These are phyloP conservation scores for Sungouiella thailandica DNA, from an alignment of 805 yeast species.

Conservation along the genomic window DNA sequence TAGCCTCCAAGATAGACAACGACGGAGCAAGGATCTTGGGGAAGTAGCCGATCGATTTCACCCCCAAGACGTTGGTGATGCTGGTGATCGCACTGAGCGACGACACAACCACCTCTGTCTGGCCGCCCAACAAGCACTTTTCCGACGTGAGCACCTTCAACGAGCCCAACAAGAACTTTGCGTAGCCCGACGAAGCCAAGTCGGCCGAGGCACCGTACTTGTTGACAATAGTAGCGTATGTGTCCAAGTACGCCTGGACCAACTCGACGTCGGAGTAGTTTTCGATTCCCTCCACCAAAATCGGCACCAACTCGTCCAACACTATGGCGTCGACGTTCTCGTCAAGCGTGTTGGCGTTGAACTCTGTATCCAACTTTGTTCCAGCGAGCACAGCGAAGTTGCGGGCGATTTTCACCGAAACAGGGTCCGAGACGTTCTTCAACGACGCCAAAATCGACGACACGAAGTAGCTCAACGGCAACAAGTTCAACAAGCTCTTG, in stretches of 20 bases:
- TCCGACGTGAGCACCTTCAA: constrained; percentile 46
- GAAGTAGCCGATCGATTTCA: constrained; percentile 77
- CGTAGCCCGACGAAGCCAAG: constrained; percentile 34
- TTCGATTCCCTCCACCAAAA: constrained; percentile 38
- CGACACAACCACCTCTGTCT: constrained; percentile 65
- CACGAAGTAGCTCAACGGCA: constrained; percentile 74
- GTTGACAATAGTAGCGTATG: constrained; percentile 56
- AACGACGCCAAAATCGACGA: constrained; percentile 47
- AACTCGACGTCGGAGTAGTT: constrained; percentile 42
- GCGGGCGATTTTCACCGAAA: constrained; percentile 51
- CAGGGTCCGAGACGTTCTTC: constrained; percentile 25
- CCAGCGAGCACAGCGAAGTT: constrained; percentile 61
- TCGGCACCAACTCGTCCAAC: constrained; percentile 47
- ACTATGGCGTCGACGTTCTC: constrained; percentile 47
- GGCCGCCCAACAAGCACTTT: constrained; percentile 48
- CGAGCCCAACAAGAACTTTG: constrained; percentile 42
- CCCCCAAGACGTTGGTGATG: constrained; percentile 71
- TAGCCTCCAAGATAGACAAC: constrained; percentile 50
- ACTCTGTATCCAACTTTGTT: constrained; percentile 65
- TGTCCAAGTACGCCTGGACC: constrained; percentile 65
- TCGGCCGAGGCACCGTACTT: constrained; percentile 47
- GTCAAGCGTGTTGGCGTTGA: constrained; percentile 35
- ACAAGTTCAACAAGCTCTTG: constrained; percentile 56
- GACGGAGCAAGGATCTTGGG: constrained; percentile 80
- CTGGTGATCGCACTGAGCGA: constrained; percentile 69